Percentiles rank a stretch among this genome's conserved stretches.
Evolutionary conservation across 2,329 filamentous ascomycete genomes (phyloP).

Genomic region (Cladorrhinum sp.): DNA sequence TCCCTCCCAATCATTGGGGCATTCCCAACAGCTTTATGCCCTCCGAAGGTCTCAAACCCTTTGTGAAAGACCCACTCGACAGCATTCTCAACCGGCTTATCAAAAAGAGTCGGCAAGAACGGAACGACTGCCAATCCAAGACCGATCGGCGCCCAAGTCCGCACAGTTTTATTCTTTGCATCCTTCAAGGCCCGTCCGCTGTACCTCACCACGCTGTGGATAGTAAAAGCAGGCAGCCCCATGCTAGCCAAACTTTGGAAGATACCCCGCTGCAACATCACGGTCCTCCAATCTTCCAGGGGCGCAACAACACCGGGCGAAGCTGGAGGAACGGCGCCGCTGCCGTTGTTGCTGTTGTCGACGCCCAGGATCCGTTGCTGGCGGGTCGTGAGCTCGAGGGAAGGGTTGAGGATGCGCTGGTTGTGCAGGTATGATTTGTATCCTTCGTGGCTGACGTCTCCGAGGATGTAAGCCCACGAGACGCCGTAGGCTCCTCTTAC

Average conservation of each 20-base stretch:
- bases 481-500: conserved; percentile 83
- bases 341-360: conserved; percentile 21
- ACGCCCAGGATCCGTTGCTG: conserved; percentile 49
- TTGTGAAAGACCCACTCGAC: conserved; percentile 90
- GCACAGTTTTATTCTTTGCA: conserved; percentile 68
- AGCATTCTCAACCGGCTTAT: conserved; percentile 87
- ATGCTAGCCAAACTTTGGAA: conserved; percentile 92
- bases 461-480: conserved; percentile 87
- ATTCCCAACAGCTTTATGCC: conserved; percentile 52
- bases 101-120: conserved; percentile 79
- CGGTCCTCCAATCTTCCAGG: conserved; percentile 83
- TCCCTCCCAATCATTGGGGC: conserved; percentile 54
- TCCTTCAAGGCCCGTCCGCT: conserved; percentile 83
- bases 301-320: conserved; percentile 54
- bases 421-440: conserved; percentile 94
- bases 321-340: not conserved
- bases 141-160: conserved; percentile 89
- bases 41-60: conserved; percentile 72
- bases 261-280: conserved; percentile 85
- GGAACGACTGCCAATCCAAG: conserved; percentile 76
- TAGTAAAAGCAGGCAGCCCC: conserved; percentile 90
- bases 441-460: conserved; percentile 88
- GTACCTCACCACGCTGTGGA: conserved; percentile 89
- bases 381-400: conserved; percentile 51
- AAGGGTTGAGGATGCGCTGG: conserved; percentile 69